phyloP scores from a whole-genome alignment of 305 asterid genomes.

The Fraxinus nigra region DNA sequence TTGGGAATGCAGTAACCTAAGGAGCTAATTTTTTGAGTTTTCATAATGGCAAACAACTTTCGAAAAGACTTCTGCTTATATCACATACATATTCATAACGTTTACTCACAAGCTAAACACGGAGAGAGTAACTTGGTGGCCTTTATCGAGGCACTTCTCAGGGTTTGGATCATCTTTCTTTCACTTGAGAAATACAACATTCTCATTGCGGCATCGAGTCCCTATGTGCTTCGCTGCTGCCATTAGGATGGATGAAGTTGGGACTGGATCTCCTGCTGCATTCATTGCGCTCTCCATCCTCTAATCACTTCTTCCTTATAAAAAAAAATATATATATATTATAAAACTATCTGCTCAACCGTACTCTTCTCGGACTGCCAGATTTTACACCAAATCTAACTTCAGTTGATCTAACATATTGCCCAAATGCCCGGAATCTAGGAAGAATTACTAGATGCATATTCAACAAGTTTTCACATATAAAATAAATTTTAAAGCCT shows the following conservation, averaged over 20 bases:
- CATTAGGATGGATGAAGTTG: constrained; percentile 19
- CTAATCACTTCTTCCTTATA: not conserved
- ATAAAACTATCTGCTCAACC: not conserved
- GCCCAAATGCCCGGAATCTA: not conserved
- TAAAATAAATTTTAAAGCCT: not conserved
- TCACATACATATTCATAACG: not conserved
- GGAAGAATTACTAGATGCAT: not conserved
- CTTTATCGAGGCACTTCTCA: constrained; percentile 36
- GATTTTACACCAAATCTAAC: not conserved
- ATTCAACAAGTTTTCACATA: not conserved
- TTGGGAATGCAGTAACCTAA: not conserved
- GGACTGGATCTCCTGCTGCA: constrained; percentile 26
- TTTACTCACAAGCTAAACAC: constrained; percentile 39
- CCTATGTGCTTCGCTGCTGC: constrained; percentile 36
- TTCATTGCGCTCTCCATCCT: constrained; percentile 21
- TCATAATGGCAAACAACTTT: not conserved
- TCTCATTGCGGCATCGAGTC: constrained; percentile 29
- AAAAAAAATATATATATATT: not conserved
- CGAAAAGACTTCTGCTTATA: not conserved
- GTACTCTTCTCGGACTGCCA: not conserved
- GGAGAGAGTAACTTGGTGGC: constrained; percentile 39
- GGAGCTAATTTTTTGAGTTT: not conserved
- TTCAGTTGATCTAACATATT: not conserved
- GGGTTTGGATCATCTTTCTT: constrained; percentile 42
- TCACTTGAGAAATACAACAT: constrained; percentile 39